Evolutionary conservation across 305 asterid genomes (phyloP), one percentile per base, ranked within the genome.

Genomic region (Solanum hybrid): DNA sequence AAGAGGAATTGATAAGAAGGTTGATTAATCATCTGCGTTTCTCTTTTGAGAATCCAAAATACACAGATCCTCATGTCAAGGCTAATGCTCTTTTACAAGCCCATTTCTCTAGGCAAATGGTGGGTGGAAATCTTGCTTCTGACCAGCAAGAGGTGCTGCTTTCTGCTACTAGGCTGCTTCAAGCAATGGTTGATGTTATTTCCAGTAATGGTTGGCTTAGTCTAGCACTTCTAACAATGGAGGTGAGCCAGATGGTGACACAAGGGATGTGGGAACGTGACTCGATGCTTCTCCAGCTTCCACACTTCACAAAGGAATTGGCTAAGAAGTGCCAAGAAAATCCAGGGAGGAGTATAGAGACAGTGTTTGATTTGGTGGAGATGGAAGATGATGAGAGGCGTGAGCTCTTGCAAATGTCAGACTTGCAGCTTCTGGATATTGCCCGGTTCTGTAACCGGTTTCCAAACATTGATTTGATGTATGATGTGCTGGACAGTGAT

Each of bases 181-280:
- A 97, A 90, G 98, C 99, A 22, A 94, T 97, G 96, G 99, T 97
- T 79, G 99, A 97, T 94, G 99, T 97, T 89, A 96, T 97, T 84
- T 97, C 99, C 64, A 96, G 99, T 92, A 97, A 90, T 19, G 98
- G 98, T 19, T 97, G 99, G 98, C 98, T 96, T 35, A 95, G 91
- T 90, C 93, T 96, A 66, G 99, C 98, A 51, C 96, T 97, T 88
- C 94, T 97, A n/a, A 93, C 99, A 32, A 97, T 96, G 99, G 99
- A 97, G 93, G 95, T 95, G 82, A 95, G 98, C 89, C 99, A 97
- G 91, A 97, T 97, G 99, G 98, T 97, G n/a, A 96, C 98, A 38
- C 99, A 96, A 88, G 99, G 96, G 34, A 95, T 95, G 97, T 97
- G 99, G 99, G 99, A 95, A 89, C 95, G 98, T 5, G 99, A 96